A percentile compares a stretch with the other conserved stretches of the same genome.
These are phyloP conservation scores for Botrytis galanthina DNA, from an alignment of 2,329 filamentous ascomycete genomes.

Conservation along the genomic window DNA sequence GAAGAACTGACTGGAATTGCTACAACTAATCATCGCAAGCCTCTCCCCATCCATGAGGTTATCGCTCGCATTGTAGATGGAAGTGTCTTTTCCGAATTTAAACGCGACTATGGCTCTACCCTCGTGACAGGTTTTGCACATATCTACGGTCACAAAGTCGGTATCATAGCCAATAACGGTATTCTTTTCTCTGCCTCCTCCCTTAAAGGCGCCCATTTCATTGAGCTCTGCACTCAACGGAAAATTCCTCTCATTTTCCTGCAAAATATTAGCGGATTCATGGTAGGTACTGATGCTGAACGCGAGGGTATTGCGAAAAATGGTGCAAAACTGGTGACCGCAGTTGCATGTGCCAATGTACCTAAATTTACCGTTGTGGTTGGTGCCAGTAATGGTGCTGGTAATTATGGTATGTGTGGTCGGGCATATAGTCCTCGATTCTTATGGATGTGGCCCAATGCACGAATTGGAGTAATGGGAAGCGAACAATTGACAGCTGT, in stretches of 20 bases:
- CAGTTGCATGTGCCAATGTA: conserved; percentile 88
- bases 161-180: conserved; percentile 93
- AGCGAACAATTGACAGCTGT: conserved; percentile 86
- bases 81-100: conserved; percentile 90
- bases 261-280: conserved; percentile 97
- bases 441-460: conserved; percentile 96
- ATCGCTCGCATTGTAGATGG: conserved; percentile 92
- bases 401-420: conserved; percentile 98
- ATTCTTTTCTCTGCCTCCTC: conserved; percentile 88
- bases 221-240: conserved; percentile 88
- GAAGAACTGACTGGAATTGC: conserved; percentile 84
- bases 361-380: conserved; percentile 97
- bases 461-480: conserved; percentile 96
- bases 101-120: conserved; percentile 83
- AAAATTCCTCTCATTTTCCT: conserved; percentile 88
- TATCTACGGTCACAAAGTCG: conserved; percentile 87
- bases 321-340: conserved; percentile 93
- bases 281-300: conserved; percentile 92
- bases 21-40: conserved; percentile 82
- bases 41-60: conserved; percentile 82
- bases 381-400: conserved; percentile 88
- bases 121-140: conserved; percentile 88
- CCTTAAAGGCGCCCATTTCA: conserved; percentile 94
- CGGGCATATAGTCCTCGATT: conserved; percentile 89
- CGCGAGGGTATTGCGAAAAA: conserved; percentile 96